These are phyloP conservation scores for Phalaenopsis hybrid DNA, from an alignment of 116 monocot species.

Conservation along the genomic window DNA sequence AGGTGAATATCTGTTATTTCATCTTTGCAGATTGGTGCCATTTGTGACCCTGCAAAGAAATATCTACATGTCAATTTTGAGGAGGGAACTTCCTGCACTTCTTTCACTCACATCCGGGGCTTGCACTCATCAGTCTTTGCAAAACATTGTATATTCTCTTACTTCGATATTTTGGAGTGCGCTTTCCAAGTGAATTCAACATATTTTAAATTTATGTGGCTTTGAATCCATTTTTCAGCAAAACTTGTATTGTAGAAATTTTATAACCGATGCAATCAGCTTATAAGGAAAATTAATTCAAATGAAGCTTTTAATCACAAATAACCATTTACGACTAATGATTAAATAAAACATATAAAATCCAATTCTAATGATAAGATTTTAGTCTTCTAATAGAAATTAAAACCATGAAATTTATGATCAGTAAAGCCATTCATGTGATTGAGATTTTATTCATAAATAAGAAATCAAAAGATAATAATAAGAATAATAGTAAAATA, in stretches of 20 bases:
- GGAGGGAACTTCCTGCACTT: constrained; percentile 78
- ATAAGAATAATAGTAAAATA: too few relatives aligned
- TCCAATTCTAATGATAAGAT: background rate
- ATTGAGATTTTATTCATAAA: background rate
- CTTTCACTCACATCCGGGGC: constrained; percentile 60
- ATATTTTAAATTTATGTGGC: background rate
- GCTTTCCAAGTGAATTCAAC: background rate
- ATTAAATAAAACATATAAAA: background rate
- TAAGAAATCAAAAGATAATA: background rate
- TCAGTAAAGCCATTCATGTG: background rate
- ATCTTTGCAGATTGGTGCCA: constrained; percentile 60
- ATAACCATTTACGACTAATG: background rate
- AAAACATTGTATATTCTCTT: constrained; percentile 68
- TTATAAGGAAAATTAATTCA: background rate
- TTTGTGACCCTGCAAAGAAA: constrained; percentile 73
- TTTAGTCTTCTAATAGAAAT: background rate
- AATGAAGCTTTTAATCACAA: background rate
- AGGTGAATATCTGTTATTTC: constrained; percentile 3
- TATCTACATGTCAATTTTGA: constrained; percentile 85
- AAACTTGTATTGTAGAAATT: background rate
- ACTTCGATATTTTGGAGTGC: background rate
- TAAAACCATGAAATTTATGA: background rate
- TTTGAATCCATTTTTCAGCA: background rate
- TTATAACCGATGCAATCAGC: background rate
- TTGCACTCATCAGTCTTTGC: constrained; percentile 69